Evolutionary conservation across 2,329 filamentous ascomycete species (phyloP).

Genomic region (Penicillium paneum): DNA sequence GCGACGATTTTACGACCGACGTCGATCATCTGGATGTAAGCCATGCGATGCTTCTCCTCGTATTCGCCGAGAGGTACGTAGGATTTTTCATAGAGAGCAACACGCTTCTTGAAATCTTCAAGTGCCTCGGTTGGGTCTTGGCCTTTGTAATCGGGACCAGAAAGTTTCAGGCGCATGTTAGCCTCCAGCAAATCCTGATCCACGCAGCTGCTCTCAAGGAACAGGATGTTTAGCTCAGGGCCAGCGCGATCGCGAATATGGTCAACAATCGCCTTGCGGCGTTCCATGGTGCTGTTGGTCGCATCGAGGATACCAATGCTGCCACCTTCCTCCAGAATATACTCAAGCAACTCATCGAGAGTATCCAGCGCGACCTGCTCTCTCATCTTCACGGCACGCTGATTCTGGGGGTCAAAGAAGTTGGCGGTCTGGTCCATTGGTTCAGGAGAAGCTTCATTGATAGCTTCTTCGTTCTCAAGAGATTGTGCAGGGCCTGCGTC

Average conservation of each 20-base stretch:
- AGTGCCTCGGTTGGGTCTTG: conserved; percentile 85
- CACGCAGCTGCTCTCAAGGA: conserved; percentile 90
- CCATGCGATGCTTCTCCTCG: conserved; percentile 85
- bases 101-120: conserved; percentile 87
- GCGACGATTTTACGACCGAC: conserved; percentile 92
- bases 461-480: conserved; percentile 17
- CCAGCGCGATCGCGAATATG: conserved; percentile 79
- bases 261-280: conserved; percentile 78
- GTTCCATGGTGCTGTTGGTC: conserved; percentile 89
- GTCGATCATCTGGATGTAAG: conserved; percentile 97
- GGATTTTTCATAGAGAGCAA: conserved; percentile 88
- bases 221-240: conserved; percentile 81
- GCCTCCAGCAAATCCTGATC: conserved; percentile 82
- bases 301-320: conserved; percentile 95
- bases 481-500: conserved; percentile 19
- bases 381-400: conserved; percentile 73
- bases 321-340: conserved; percentile 75
- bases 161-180: conserved; percentile 95
- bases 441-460: conserved; percentile 41
- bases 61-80: conserved; percentile 88
- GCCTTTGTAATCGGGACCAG: conserved; percentile 90
- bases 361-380: conserved; percentile 93
- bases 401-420: conserved; percentile 92
- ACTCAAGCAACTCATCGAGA: conserved; percentile 85
- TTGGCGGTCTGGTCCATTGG: conserved; percentile 81